phyloP scores from a whole-genome alignment of 805 yeast genomes.

The Pichia sporocuriosa region DNA sequence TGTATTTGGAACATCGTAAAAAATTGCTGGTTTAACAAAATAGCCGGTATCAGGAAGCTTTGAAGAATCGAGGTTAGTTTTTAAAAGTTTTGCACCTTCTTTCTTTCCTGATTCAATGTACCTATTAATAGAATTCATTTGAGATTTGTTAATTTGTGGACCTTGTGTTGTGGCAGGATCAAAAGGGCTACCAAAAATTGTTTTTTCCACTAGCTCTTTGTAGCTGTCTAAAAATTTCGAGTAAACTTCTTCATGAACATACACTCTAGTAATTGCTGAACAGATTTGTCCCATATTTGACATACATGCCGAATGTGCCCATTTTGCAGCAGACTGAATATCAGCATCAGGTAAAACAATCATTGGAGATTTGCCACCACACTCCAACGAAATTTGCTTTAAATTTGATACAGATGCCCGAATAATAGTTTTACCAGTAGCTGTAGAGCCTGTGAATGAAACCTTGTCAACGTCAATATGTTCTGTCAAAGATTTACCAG shows the following conservation, averaged over 20 bases:
- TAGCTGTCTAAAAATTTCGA: conserved; percentile 55
- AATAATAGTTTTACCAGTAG: conserved; percentile 67
- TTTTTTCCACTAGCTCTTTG: conserved; percentile 48
- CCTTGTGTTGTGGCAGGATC: conserved; percentile 64
- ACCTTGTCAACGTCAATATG: conserved; percentile 68
- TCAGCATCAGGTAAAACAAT: conserved; percentile 67
- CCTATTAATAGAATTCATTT: conserved; percentile 60
- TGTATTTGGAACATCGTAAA: conserved; percentile 57
- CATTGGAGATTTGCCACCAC: conserved; percentile 81
- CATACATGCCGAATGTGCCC: conserved; percentile 62
- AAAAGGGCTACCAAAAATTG: conserved; percentile 73
- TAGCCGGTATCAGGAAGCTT: conserved; percentile 59
- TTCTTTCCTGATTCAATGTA: conserved; percentile 61
- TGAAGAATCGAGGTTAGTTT: conserved; percentile 78
- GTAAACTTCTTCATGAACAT: conserved; percentile 43
- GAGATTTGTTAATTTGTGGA: conserved; percentile 67
- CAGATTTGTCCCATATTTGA: conserved; percentile 80
- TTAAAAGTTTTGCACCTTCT: conserved; percentile 58
- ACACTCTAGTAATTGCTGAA: conserved; percentile 76
- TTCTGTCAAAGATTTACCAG: conserved; percentile 63
- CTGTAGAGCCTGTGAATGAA: conserved; percentile 80
- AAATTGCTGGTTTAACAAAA: conserved; percentile 68
- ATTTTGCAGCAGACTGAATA: conserved; percentile 40
- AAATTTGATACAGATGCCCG: conserved; percentile 59
- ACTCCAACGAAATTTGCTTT: conserved; percentile 74